phyloP scores from a whole-genome alignment of 805 yeast genomes.

The Dipodascopsis tothii region DNA sequence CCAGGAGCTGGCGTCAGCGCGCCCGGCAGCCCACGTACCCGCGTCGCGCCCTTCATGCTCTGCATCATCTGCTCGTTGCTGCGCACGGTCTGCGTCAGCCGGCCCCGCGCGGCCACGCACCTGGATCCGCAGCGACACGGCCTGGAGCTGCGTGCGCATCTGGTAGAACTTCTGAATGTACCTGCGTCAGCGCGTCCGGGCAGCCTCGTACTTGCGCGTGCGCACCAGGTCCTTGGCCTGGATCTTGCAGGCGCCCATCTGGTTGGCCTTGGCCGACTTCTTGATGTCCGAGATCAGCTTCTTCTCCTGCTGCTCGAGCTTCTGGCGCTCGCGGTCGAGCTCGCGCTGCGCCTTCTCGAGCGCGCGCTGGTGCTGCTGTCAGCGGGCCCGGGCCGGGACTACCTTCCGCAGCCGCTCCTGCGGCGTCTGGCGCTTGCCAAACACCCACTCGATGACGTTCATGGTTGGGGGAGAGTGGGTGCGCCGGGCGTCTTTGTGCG shows the following conservation, averaged over 20 bases:
- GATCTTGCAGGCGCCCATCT: conserved; percentile 79
- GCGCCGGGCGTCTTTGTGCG: too few relatives aligned
- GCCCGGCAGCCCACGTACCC: conserved; percentile 23
- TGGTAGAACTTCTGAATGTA: conserved; percentile 78
- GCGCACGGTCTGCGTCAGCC: conserved; percentile 52
- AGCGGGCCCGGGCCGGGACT: conserved; percentile 6
- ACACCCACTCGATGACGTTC: conserved; percentile 85
- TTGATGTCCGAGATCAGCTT: conserved; percentile 77
- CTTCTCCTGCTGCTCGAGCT: conserved; percentile 87
- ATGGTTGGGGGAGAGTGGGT: too few relatives aligned
- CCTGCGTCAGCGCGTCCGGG: conserved; percentile 2
- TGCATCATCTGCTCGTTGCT: conserved; percentile 91
- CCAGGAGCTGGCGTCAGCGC: conserved; percentile 40
- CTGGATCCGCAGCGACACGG: conserved; percentile 83
- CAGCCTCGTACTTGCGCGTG: conserved; percentile 47
- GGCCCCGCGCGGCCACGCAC: conserved; percentile 1
- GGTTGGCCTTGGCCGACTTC: conserved; percentile 85
- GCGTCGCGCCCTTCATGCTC: conserved; percentile 90
- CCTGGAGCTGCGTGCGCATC: conserved; percentile 94
- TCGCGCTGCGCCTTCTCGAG: conserved; percentile 92
- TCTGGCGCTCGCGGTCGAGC: conserved; percentile 75
- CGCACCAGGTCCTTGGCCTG: conserved; percentile 94
- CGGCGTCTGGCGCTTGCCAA: conserved; percentile 88
- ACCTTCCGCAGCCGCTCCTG: conserved; percentile 84
- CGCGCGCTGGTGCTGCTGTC: conserved; percentile 73